Evolutionary conservation across 164 flowering plant species (phyloP), one percentile per base, ranked within the genome.

Genomic region (Vitis amurensis): DNA sequence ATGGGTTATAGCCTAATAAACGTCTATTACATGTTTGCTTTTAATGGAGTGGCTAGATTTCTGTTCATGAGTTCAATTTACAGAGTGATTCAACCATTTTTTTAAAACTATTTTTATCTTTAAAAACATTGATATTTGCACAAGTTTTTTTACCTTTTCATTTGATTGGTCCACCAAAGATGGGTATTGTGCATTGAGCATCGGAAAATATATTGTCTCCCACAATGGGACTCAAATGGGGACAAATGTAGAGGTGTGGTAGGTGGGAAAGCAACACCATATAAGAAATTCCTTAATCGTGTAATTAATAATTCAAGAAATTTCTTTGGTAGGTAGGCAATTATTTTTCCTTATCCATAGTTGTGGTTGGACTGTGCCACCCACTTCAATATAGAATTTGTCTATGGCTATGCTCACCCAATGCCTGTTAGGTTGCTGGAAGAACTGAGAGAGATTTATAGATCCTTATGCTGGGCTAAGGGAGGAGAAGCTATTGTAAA

Each of bases 261-360:
- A 49, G 78, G 71, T 75, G 68, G 44, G 74, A 71, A 71, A 50
- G 44, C 53, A 60, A 67, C 68, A 37, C 2, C 52, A 17, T 19
- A 51, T 15, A 30, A 8, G 30, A n/a, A 57, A 19, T 50, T 50
- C 12, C 11, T 29, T 47, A 63, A 63, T 1, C 53, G 29, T n/a
- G 29, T 5, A n/a, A 6, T 52, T 4, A 55, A 55, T 11, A 30
- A 66, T 31, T 55, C 7, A 11, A n/a, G 64, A 61, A 44, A 57
- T 23, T 47, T 44, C n/a, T 12, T 57, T 56, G 70, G 61, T 67
- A 12, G 70, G 60, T 67, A 19, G 62, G 68, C 30, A 29, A 48
- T 53, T 14, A 52, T 37, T 7, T 37, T 61, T 37, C 23, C 11
- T 31, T 31, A 30, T n/a, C 64, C 9, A 3, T 27, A 14, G 8